Evolutionary conservation across 2,329 filamentous ascomycete genomes (phyloP), one percentile per base, ranked within the genome.

Genomic region (Aspergillus chevalieri): DNA sequence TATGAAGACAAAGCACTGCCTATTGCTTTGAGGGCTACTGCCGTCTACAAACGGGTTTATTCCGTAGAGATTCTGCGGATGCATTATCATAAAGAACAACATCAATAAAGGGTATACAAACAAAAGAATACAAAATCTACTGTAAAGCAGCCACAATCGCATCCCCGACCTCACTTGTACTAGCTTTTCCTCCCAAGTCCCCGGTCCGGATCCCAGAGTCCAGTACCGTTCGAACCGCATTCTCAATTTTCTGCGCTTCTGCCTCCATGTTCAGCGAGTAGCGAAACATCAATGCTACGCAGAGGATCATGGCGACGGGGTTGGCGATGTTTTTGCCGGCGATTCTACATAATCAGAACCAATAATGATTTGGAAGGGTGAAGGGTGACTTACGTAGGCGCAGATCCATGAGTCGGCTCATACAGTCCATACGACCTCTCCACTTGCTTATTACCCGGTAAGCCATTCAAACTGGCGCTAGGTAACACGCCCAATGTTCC

Each of bases 211-310:
- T 68, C 21, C 87, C 87, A 44, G 75, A 78, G 63, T 95, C 89
- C 51, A 96, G 81, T 33, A 86, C 85, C 42, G 75, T 80, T 62
- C 81, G 81, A 44, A 95, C 89, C 1, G 90, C 89, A 53, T 83
- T 78, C 73, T 96, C 90, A 53, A 96, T 81, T 44, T 82, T 82
- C 52, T 80, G 78, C 10, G 90, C 86, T 69, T 95, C 84, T 42
- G 81, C 75, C 33, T 86, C 84, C 61, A 92, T 81, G 61, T 83
- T 82, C 46, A 95, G 79, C 6, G 89, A 94, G 76, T 95, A 96
- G 61, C 87, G 85, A 63, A 95, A 81, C 86, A 96, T 89, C 86
- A 96, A 91, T 61, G 89, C 89, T 9, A 94, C 81, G 3, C 89
- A 94, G 19, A 96, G 81, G 55, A 96, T 87, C 55, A 89, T 92